phyloP scores from a whole-genome alignment of 225 moss, liverwort and hornwort genomes.

The Neckera pumila region DNA sequence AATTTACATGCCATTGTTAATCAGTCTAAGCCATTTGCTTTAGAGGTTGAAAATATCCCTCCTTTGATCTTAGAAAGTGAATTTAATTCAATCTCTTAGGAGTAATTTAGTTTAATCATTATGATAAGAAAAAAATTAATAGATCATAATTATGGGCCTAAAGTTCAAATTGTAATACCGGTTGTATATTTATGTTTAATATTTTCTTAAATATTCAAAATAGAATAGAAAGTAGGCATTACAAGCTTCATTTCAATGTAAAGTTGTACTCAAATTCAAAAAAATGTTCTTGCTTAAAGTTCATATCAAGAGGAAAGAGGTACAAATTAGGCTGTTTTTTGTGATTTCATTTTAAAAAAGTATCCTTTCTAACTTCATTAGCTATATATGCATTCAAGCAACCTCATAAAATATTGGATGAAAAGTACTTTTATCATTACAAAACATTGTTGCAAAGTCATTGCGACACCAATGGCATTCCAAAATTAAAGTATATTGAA shows the following conservation, averaged over 20 bases:
- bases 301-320: rapidly evolving
- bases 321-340: background rate
- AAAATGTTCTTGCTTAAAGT: background rate
- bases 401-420: background rate
- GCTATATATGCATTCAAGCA: background rate
- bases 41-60: too few species aligned
- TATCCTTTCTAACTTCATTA: background rate
- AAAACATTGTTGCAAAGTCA: background rate
- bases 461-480: rapidly evolving
- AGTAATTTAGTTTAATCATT: too few species aligned
- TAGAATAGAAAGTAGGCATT: background rate
- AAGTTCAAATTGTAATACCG: background rate
- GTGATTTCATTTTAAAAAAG: background rate
- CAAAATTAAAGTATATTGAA: background rate
- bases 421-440: background rate
- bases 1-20: too few species aligned
- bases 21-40: rapidly evolving
- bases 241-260: background rate
- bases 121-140: background rate
- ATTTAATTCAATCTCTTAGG: too few species aligned
- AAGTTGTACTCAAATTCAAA: background rate
- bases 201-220: background rate
- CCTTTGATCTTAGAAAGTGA: too few species aligned
- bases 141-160: background rate
- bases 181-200: too few species aligned